Evolutionary conservation across 2,329 filamentous ascomycete species (phyloP).

Genomic region (Neurospora crassa): DNA sequence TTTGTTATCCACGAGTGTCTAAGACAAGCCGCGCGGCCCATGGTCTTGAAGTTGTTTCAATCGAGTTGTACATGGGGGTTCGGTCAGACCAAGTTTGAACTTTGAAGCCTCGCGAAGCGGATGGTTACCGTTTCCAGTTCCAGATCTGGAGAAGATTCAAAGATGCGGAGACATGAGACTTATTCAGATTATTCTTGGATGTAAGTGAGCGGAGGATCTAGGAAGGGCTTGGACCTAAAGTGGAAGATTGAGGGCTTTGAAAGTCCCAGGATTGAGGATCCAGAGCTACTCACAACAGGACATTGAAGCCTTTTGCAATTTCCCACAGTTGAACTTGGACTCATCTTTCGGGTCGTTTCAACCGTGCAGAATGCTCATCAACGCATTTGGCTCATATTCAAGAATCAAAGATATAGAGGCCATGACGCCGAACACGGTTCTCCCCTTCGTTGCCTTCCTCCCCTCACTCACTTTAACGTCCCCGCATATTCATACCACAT

Average conservation of each 20-base stretch:
- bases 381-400: no score
- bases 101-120: neutral
- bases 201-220: neutral
- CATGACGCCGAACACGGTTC: no score
- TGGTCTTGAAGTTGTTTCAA: neutral
- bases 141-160: neutral
- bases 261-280: no score
- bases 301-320: no score
- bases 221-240: neutral
- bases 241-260: neutral
- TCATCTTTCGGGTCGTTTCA: no score
- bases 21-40: neutral
- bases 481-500: neutral
- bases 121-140: neutral
- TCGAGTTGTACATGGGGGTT: neutral
- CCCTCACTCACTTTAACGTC: neutral
- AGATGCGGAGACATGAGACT: neutral
- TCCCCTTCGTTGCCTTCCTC: neutral
- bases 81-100: neutral
- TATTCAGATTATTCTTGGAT: neutral
- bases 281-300: no score
- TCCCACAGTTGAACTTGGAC: no score
- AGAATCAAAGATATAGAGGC: no score
- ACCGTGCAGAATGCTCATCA: no score
- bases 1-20: neutral